Evolutionary conservation across 2,329 filamentous ascomycete species (phyloP).

Genomic region (Byssochlamys sp.): DNA sequence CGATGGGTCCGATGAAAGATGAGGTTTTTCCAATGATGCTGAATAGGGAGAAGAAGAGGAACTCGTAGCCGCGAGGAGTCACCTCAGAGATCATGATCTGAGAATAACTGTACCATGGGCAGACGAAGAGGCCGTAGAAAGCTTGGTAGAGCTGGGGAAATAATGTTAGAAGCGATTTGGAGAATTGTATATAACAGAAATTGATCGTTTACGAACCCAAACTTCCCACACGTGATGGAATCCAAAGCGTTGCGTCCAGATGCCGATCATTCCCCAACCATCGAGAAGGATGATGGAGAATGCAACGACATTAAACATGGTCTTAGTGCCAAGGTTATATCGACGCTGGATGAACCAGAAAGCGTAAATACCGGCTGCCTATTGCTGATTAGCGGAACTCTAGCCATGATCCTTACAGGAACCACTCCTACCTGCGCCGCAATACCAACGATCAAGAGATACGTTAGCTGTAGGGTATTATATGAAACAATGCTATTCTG

Average conservation of each 20-base stretch:
- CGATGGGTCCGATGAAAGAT: slow-evolving; percentile 58
- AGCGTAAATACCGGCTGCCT: slow-evolving; percentile 47
- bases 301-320: slow-evolving; percentile 59
- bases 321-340: slow-evolving; percentile 53
- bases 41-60: slow-evolving; percentile 61
- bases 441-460: slow-evolving; percentile 58
- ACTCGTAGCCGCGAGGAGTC: slow-evolving; percentile 58
- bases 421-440: slow-evolving; percentile 44
- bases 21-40: slow-evolving; percentile 60
- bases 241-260: slow-evolving; percentile 46
- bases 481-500: slow-evolving; percentile 58
- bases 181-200: not conserved
- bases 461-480: slow-evolving; percentile 55
- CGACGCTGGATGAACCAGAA: slow-evolving; percentile 55
- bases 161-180: not conserved
- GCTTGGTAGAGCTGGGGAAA: slow-evolving; percentile 31
- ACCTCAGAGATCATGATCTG: slow-evolving; percentile 65
- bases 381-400: not conserved
- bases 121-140: slow-evolving; percentile 58
- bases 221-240: slow-evolving; percentile 48
- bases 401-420: not conserved
- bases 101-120: slow-evolving; percentile 61
- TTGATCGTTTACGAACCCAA: slow-evolving; percentile 26
- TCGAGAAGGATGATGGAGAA: slow-evolving; percentile 51
- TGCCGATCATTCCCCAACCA: slow-evolving; percentile 51